These are phyloP conservation scores for Fusarium liriodendri DNA, from an alignment of 2,329 filamentous ascomycete genomes.

Conservation along the genomic window DNA sequence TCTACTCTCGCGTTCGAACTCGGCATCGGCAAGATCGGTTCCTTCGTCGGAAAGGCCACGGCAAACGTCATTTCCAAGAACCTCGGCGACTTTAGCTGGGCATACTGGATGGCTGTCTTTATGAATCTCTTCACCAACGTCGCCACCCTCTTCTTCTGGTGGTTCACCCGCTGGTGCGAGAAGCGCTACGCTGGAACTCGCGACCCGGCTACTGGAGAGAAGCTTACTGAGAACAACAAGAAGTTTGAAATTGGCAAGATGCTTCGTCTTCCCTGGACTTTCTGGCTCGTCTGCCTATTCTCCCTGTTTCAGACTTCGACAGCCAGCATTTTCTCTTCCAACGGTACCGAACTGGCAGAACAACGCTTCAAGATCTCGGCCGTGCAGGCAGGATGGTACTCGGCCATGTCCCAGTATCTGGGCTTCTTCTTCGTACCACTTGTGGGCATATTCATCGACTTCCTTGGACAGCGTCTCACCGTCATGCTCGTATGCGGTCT, in stretches of 20 bases:
- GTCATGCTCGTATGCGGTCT: slow-evolving; percentile 65
- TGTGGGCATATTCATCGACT: slow-evolving; percentile 66
- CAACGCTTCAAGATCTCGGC: slow-evolving; percentile 66
- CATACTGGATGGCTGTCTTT: slow-evolving; percentile 70
- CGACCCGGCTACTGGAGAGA: slow-evolving; percentile 69
- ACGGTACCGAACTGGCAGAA: slow-evolving; percentile 71
- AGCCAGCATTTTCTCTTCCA: slow-evolving; percentile 64
- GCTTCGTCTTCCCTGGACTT: slow-evolving; percentile 68
- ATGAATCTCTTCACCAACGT: slow-evolving; percentile 74
- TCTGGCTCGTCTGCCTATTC: slow-evolving; percentile 66
- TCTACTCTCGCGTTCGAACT: slow-evolving; percentile 71
- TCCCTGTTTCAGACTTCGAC: slow-evolving; percentile 69
- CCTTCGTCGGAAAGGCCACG: slow-evolving; percentile 69
- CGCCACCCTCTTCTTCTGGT: slow-evolving; percentile 64
- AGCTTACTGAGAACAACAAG: slow-evolving; percentile 69
- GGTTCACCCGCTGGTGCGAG: slow-evolving; percentile 64
- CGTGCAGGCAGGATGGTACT: slow-evolving; percentile 71
- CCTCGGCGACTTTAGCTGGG: slow-evolving; percentile 70
- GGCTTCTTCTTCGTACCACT: slow-evolving; percentile 69
- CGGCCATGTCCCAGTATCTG: slow-evolving; percentile 64
- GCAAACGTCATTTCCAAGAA: slow-evolving; percentile 69
- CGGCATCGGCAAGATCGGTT: slow-evolving; percentile 69
- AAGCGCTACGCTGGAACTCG: slow-evolving; percentile 57
- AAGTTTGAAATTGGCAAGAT: slow-evolving; percentile 67
- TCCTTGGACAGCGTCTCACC: slow-evolving; percentile 64